Evolutionary conservation across 2,329 filamentous ascomycete genomes (phyloP).

Genomic region (Pseudogymnoascus destructans): DNA sequence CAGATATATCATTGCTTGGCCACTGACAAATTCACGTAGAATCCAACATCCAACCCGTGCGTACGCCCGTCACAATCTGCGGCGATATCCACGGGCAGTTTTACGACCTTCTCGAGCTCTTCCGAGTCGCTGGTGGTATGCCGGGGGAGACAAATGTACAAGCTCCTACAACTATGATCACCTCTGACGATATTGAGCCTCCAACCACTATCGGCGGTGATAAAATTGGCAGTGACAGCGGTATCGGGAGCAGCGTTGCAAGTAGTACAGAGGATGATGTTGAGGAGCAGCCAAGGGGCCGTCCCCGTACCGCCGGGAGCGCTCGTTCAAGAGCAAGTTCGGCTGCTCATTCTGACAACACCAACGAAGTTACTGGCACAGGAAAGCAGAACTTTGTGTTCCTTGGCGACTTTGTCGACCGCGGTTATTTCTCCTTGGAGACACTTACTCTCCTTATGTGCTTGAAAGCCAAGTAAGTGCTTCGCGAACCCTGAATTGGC

Average conservation of each 20-base stretch:
- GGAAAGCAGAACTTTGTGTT: slow-evolving; percentile 60
- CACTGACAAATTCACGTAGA: slow-evolving; percentile 40
- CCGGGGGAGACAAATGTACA: slow-evolving; percentile 67
- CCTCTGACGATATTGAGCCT: slow-evolving; percentile 82
- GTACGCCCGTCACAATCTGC: slow-evolving; percentile 90
- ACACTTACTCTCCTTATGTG: slow-evolving; percentile 62
- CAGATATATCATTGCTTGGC: not conserved
- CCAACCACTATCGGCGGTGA: slow-evolving; percentile 57
- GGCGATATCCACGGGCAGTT: slow-evolving; percentile 99
- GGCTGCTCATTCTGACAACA: slow-evolving; percentile 26
- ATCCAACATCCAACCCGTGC: slow-evolving; percentile 97
- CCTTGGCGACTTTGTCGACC: slow-evolving; percentile 60
- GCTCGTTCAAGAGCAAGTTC: slow-evolving; percentile 32
- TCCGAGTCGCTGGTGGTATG: slow-evolving; percentile 93
- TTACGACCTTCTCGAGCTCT: slow-evolving; percentile 93
- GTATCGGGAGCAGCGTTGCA: slow-evolving; percentile 35
- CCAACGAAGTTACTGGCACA: slow-evolving; percentile 32
- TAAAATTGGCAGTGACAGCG: slow-evolving; percentile 57
- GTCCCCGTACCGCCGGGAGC: slow-evolving; percentile 30
- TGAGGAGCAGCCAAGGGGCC: slow-evolving; percentile 36
- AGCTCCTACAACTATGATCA: slow-evolving; percentile 62
- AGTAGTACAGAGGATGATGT: slow-evolving; percentile 38
- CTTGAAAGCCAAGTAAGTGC: slow-evolving; percentile 52
- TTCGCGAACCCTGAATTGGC: not conserved
- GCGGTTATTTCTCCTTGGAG: slow-evolving; percentile 62